Base-by-base conservation (phyloP, 495 filamentous ascomycete species). In the Hypoxylon rickii region DNA sequence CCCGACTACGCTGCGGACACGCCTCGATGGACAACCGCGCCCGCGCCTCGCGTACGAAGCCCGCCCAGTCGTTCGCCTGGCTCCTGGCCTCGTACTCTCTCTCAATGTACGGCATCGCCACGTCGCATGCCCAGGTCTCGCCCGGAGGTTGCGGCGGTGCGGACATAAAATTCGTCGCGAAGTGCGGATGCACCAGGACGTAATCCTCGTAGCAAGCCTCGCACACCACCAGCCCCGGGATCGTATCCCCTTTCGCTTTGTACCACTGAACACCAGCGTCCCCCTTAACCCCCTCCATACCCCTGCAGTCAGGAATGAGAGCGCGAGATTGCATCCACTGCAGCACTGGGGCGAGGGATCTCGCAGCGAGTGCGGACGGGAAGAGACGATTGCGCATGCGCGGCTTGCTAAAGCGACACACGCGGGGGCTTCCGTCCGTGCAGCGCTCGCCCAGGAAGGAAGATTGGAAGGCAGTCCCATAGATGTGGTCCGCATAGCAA, bases 151-250 rank as follows among this genome's bases (percentile, higher is more conserved):
- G 68, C 8, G 61, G 38, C 6, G 44, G 51, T 3, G 63, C 36
- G 1, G 44, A 60, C 19, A 55, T 58, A 37, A 73, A 70, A 29
- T 58, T 49, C 19, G 31, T 32, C 1, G 51, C 47, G 49, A 75
- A 71, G 0, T 10, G 4, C 24, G 24, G 39, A n/a, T 65, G 67
- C 5, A 58, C 67, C n/a, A 55, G 32, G 11, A 76, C 24, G 11
- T 58, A 44, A 40, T 76, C 73, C 22, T 73, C 67, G 37, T 71
- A 69, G 24, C 73, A 76, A 0, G 69, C 73, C 44, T 70, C 45
- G 18, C 73, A 76, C 31, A 57, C 48, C 12, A 69, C 54, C 36
- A 73, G 73, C 15, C 51, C 54, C 1, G 62, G 47, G 33, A 76
- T 71, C 2, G 44, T 51, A 40, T 58, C 20, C 3, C 16, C 20